Percentiles rank a stretch among this genome's conserved stretches.
Evolutionary conservation across 1,284 basidiomycete species (phyloP).

Genomic region (Afroboletus lepidellus): DNA sequence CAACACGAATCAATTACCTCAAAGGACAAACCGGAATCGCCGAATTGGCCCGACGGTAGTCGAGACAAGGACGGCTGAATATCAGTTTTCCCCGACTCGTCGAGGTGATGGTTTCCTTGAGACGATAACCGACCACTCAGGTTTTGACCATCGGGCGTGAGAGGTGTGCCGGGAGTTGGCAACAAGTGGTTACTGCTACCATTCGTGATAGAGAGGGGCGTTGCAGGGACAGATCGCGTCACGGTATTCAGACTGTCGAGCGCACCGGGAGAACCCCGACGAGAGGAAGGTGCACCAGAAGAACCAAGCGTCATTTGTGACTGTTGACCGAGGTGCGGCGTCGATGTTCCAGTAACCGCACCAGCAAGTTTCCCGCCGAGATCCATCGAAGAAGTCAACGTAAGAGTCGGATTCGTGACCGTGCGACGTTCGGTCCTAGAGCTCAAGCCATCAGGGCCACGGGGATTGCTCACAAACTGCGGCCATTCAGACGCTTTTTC

Average conservation of each 20-base stretch:
- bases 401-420: conserved; percentile 71
- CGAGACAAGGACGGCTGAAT: conserved; percentile 70
- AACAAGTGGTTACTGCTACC: conserved; percentile 48
- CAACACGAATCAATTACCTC: conserved; percentile 40
- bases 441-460: conserved; percentile 54
- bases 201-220: conserved; percentile 58
- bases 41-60: conserved; percentile 58
- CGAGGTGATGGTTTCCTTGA: conserved; percentile 48
- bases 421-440: conserved; percentile 61
- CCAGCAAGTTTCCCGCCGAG: conserved; percentile 42
- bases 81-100: conserved; percentile 52
- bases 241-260: conserved; percentile 59
- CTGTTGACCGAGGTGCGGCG: conserved; percentile 63
- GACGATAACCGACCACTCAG: conserved; percentile 60
- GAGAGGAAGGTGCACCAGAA: conserved; percentile 49
- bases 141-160: conserved; percentile 56
- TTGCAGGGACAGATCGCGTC: conserved; percentile 74
- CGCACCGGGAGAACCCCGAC: conserved; percentile 65
- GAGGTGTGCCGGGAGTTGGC: conserved; percentile 69
- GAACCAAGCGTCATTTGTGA: conserved; percentile 50
- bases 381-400: conserved; percentile 57
- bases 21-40: conserved; percentile 55
- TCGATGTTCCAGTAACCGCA: conserved; percentile 55
- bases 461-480: conserved; percentile 69
- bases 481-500: conserved; percentile 93